Evolutionary conservation across 2,329 filamentous ascomycete genomes (phyloP).

Genomic region (Laburnicola sp.): DNA sequence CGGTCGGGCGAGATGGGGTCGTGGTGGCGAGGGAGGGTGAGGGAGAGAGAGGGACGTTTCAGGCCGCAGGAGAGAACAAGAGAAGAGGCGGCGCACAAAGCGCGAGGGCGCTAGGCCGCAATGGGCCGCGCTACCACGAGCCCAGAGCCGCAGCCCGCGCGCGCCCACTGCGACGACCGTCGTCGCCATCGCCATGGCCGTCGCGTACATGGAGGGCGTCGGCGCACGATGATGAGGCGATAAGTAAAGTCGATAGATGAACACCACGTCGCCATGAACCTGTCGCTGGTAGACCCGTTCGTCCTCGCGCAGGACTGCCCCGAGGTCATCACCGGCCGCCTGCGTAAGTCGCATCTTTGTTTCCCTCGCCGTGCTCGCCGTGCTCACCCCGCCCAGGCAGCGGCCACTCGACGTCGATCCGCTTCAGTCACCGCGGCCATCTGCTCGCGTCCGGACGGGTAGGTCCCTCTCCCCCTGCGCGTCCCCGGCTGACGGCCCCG

Average conservation of each 20-base stretch:
- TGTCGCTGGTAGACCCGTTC: slow-evolving; percentile 72
- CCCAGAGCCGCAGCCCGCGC: too few relatives aligned
- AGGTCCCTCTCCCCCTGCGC: slow-evolving; percentile 20
- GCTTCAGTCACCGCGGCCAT: slow-evolving; percentile 94
- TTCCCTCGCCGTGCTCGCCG: slow-evolving; percentile 53
- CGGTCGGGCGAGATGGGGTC: slow-evolving; percentile 37
- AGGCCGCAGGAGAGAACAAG: background rate
- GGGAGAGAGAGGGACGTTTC: slow-evolving; percentile 11
- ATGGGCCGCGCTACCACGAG: background rate
- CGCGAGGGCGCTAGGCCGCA: background rate
- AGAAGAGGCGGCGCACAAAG: slow-evolving; percentile 13
- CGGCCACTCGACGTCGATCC: slow-evolving; percentile 67
- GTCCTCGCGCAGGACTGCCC: slow-evolving; percentile 81
- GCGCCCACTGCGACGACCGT: background rate
- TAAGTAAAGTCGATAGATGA: too few relatives aligned
- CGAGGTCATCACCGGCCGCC: slow-evolving; percentile 82
- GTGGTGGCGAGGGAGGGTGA: slow-evolving; percentile 25
- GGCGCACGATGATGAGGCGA: slow-evolving; percentile 18
- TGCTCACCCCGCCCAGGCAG: slow-evolving; percentile 50
- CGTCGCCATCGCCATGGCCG: background rate
- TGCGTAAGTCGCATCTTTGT: slow-evolving; percentile 63
- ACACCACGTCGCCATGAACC: slow-evolving; percentile 60
- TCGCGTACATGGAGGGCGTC: slow-evolving; percentile 11
- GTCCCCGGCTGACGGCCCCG: slow-evolving; percentile 17
- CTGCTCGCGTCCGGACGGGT: slow-evolving; percentile 91